Conservation (phyloP, 2,329 filamentous ascomycete genomes). For the Fusarium tricinctum region DNA sequence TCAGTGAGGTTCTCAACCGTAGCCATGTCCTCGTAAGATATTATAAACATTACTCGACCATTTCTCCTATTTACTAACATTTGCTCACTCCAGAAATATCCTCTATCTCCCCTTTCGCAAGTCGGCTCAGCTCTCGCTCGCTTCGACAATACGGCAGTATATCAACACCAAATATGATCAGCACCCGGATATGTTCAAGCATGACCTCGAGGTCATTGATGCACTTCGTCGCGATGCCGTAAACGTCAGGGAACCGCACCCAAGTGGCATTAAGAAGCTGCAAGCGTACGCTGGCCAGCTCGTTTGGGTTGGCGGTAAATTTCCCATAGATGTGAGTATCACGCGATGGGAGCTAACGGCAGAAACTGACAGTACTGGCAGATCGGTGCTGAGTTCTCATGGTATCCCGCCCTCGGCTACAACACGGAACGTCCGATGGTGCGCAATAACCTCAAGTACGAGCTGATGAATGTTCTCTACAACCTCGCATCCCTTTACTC, state of each 20-base stretch:
- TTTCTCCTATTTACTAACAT: slow-evolving; percentile 11
- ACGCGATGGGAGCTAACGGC: not conserved
- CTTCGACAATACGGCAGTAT: slow-evolving; percentile 89
- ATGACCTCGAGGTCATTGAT: slow-evolving; percentile 88
- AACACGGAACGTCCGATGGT: slow-evolving; percentile 81
- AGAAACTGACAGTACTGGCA: slow-evolving; percentile 53
- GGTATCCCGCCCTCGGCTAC: slow-evolving; percentile 95
- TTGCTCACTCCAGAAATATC: slow-evolving; percentile 64
- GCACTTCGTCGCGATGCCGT: slow-evolving; percentile 86
- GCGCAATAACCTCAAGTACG: slow-evolving; percentile 79
- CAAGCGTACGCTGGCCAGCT: slow-evolving; percentile 92
- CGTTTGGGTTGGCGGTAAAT: slow-evolving; percentile 93
- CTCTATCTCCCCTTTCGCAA: slow-evolving; percentile 90
- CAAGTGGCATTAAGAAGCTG: slow-evolving; percentile 88
- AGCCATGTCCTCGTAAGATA: slow-evolving; percentile 51
- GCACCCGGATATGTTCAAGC: slow-evolving; percentile 94
- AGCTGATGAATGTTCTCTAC: slow-evolving; percentile 92
- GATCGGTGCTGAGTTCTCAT: slow-evolving; percentile 95
- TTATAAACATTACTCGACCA: not conserved
- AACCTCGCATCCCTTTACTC: slow-evolving; percentile 95
- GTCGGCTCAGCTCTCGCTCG: slow-evolving; percentile 82
- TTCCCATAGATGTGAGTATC: slow-evolving; percentile 85
- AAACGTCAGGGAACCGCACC: slow-evolving; percentile 88
- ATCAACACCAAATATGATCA: slow-evolving; percentile 99
- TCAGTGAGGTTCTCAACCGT: slow-evolving; percentile 22